These are phyloP conservation scores for Sindora glabra DNA, from an alignment of 306 rosid genomes.

Conservation along the genomic window DNA sequence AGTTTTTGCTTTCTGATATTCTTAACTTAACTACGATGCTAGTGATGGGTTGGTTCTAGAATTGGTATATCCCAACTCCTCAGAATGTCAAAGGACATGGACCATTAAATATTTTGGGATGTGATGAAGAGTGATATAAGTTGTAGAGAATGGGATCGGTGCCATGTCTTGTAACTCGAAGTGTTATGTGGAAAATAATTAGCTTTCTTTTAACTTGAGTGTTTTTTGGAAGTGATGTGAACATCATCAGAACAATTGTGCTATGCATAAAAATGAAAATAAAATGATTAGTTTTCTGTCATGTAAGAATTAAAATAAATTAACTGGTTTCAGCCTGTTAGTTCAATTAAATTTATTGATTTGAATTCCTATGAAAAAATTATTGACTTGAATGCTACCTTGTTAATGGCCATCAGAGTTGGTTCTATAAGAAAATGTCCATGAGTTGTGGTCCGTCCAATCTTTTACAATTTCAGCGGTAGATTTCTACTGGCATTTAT, in stretches of 20 bases:
- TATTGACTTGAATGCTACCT: too few relatives aligned
- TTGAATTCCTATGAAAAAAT: too few relatives aligned
- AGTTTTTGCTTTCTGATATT: background rate
- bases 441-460: too few relatives aligned
- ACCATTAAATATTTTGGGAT: conserved; percentile 5
- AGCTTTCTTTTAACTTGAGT: too few relatives aligned
- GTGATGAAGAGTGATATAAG: background rate
- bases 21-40: background rate
- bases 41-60: background rate
- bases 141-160: background rate
- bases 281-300: background rate
- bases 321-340: background rate
- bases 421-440: too few relatives aligned
- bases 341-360: too few relatives aligned
- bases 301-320: background rate
- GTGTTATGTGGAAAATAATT: too few relatives aligned
- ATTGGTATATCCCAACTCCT: too few relatives aligned
- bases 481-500: background rate
- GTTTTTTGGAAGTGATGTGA: background rate
- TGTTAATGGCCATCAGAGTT: background rate
- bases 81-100: too few relatives aligned
- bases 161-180: background rate
- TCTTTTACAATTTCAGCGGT: background rate
- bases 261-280: too few relatives aligned
- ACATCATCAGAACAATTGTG: too few relatives aligned